Evolutionary conservation across 768 basidiomycete genomes (phyloP).

Genomic region (Suillus hirtellus): DNA sequence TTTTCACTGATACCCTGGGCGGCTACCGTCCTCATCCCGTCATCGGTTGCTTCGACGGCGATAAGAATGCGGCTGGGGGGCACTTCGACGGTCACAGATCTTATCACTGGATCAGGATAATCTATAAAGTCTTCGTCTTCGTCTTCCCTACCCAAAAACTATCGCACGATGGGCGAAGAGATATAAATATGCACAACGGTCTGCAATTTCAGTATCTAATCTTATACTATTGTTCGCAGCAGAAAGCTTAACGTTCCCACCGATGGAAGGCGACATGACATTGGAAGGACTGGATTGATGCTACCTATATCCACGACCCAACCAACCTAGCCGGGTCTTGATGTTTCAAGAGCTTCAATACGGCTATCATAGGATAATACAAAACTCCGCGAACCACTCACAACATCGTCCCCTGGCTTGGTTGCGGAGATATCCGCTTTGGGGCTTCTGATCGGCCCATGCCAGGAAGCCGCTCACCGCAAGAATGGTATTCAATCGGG

Average conservation of each 20-base stretch:
- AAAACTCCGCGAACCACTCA: slow-evolving; percentile 1
- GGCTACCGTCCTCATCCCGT: no score
- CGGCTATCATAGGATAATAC: neutral
- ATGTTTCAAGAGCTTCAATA: neutral
- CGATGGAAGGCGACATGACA: neutral
- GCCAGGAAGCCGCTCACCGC: neutral
- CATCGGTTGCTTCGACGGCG: neutral
- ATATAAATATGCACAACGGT: neutral
- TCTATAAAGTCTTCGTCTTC: neutral
- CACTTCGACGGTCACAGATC: neutral
- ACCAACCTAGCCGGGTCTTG: neutral
- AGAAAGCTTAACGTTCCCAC: neutral
- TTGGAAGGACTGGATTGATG: neutral
- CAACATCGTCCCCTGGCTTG: neutral
- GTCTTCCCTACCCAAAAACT: neutral
- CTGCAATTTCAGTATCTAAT: neutral
- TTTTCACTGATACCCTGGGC: no score
- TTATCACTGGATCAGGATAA: neutral
- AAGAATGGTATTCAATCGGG: slow-evolving; percentile 1
- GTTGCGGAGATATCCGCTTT: slow-evolving; percentile 1
- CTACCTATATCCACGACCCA: neutral
- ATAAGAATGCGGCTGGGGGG: neutral
- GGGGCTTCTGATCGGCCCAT: neutral
- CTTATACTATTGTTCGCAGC: neutral
- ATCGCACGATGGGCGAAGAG: neutral